A percentile compares a stretch with the other conserved stretches of the same genome.
Evolutionary conservation across 352 stramenopile genomes (phyloP).

Genomic region (Pythium brachiatum): DNA sequence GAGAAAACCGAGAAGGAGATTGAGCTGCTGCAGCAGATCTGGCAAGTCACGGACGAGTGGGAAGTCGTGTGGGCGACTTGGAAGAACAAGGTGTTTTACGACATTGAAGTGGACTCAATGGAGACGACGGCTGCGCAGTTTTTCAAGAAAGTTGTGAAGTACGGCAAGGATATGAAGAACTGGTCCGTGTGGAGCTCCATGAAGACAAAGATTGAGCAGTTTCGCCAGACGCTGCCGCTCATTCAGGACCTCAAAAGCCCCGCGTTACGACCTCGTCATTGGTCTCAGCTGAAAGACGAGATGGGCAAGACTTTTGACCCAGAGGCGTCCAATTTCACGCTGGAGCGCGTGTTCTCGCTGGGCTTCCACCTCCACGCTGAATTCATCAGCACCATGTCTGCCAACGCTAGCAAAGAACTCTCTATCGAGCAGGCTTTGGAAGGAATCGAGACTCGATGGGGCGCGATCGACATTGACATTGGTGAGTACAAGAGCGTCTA

Average conservation of each 20-base stretch:
- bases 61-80: conserved; percentile 87
- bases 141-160: conserved; percentile 93
- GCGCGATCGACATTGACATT: conserved; percentile 87
- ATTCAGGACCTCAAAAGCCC: conserved; percentile 93
- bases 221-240: conserved; percentile 89
- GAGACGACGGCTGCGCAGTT: conserved; percentile 86
- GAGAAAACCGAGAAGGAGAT: conserved; percentile 87
- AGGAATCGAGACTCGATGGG: conserved; percentile 88
- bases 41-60: conserved; percentile 88
- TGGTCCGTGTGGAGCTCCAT: conserved; percentile 91
- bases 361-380: conserved; percentile 87
- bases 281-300: conserved; percentile 86
- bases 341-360: conserved; percentile 86
- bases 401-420: conserved; percentile 91
- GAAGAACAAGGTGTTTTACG: conserved; percentile 91
- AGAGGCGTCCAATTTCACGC: conserved; percentile 69
- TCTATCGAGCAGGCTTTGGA: conserved; percentile 90
- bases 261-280: conserved; percentile 85
- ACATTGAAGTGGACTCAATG: conserved; percentile 92
- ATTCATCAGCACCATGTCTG: conserved; percentile 90
- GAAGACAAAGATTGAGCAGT: conserved; percentile 93
- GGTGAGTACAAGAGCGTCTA: conserved; percentile 91
- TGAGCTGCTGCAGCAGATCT: conserved; percentile 89
- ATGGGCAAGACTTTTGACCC: conserved; percentile 85
- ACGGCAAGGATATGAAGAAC: conserved; percentile 92